Conservation (phyloP, 176 grass and related monocot species). For the Juncus effusus region DNA sequence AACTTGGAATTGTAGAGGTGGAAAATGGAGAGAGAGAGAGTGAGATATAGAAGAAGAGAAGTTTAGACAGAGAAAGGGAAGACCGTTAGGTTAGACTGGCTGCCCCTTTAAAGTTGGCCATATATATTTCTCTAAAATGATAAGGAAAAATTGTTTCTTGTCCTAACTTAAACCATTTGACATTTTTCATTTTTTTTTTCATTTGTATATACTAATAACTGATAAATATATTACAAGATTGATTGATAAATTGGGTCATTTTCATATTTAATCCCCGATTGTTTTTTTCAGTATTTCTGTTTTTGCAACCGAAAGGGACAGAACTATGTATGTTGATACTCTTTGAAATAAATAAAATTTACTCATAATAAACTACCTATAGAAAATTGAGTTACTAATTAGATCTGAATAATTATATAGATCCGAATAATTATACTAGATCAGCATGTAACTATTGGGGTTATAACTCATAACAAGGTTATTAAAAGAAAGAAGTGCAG, state of each 20-base stretch:
- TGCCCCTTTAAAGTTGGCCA: slow-evolving; percentile 11
- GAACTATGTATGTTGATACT: too few species aligned
- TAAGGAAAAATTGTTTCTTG: background rate
- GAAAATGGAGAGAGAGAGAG: background rate
- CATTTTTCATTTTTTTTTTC: background rate
- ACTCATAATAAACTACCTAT: too few species aligned
- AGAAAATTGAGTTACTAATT: too few species aligned
- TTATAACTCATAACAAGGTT: too few species aligned
- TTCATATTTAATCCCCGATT: background rate
- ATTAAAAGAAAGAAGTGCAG: too few species aligned
- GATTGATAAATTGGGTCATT: background rate
- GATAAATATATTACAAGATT: too few species aligned
- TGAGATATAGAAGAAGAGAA: background rate
- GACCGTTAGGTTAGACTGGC: slow-evolving; percentile 25
- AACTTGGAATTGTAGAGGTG: slow-evolving; percentile 11
- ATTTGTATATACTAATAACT: too few species aligned
- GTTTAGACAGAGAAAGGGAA: background rate
- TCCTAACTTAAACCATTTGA: slow-evolving; percentile 3
- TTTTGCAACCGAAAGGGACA: too few species aligned
- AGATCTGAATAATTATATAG: too few species aligned
- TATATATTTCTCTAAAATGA: background rate
- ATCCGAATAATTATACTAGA: too few species aligned
- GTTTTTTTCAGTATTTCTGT: background rate
- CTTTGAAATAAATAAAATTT: too few species aligned
- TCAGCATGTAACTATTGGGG: too few species aligned